Evolutionary conservation across 768 basidiomycete species (phyloP).

Genomic region (Myochromella boudieri): DNA sequence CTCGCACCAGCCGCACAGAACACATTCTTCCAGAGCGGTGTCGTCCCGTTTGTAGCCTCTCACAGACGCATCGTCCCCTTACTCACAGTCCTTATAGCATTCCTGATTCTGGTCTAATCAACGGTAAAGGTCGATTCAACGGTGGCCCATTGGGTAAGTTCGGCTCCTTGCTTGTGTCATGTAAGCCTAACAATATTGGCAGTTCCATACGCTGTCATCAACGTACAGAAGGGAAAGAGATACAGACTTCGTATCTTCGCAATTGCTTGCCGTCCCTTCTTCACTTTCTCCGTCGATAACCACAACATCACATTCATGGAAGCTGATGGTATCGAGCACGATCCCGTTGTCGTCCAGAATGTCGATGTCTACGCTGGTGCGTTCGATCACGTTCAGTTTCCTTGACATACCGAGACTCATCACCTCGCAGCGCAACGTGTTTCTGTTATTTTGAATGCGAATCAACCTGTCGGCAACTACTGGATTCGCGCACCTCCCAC

Average conservation of each 20-base stretch:
- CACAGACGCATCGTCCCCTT: conserved; percentile 9
- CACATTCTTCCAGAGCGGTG: conserved; percentile 29
- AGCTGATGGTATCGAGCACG: conserved; percentile 39
- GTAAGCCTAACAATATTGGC: conserved; percentile 9
- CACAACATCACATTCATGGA: conserved; percentile 38
- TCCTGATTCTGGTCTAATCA: conserved; percentile 44
- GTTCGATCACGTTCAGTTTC: background rate
- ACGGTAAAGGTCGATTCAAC: conserved; percentile 39
- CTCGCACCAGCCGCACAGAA: conserved; percentile 38
- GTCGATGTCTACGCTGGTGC: conserved; percentile 42
- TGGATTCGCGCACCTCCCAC: conserved; percentile 36
- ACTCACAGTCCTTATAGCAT: conserved; percentile 16
- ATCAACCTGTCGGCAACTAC: conserved; percentile 44
- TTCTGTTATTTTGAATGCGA: conserved; percentile 37
- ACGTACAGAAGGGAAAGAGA: conserved; percentile 37
- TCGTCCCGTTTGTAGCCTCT: conserved; percentile 23
- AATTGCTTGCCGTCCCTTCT: conserved; percentile 45
- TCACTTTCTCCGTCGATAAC: conserved; percentile 35
- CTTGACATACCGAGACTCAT: background rate
- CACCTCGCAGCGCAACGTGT: conserved; percentile 31
- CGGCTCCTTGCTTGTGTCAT: conserved; percentile 23
- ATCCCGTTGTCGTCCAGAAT: conserved; percentile 38
- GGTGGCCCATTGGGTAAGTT: conserved; percentile 38
- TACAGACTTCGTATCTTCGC: conserved; percentile 52
- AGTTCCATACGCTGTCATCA: conserved; percentile 39